Conservation (phyloP, 179 eudicot genomes). For the Actinidia polygama region DNA sequence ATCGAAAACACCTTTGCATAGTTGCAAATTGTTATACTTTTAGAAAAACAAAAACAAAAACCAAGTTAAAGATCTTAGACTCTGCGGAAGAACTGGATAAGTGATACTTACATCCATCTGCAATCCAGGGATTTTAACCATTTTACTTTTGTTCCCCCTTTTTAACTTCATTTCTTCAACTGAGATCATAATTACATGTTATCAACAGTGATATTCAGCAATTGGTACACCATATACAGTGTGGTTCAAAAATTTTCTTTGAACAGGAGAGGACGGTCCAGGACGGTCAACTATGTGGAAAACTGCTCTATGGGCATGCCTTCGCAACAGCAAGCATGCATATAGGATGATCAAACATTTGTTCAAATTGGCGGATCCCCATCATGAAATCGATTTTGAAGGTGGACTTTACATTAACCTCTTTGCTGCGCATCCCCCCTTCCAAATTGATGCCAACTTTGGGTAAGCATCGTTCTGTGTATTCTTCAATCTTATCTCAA, state of each 20-base stretch:
- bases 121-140: not conserved
- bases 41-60: too few species aligned
- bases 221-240: not conserved
- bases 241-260: not conserved
- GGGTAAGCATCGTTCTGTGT: slow-evolving; percentile 38
- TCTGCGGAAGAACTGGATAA: not conserved
- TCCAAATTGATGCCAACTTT: slow-evolving; percentile 91
- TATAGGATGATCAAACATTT: slow-evolving; percentile 81
- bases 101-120: not conserved
- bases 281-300: slow-evolving; percentile 98
- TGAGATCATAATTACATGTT: not conserved
- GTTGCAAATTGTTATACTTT: not conserved
- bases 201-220: not conserved
- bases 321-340: slow-evolving; percentile 62
- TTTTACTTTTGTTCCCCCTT: not conserved
- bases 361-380: slow-evolving; percentile 71
- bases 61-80: not conserved
- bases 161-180: not conserved
- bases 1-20: not conserved
- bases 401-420: slow-evolving; percentile 90
- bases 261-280: slow-evolving; percentile 72
- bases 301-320: slow-evolving; percentile 76
- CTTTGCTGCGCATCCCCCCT: slow-evolving; percentile 94
- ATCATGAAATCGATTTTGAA: slow-evolving; percentile 53
- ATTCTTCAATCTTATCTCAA: not conserved